Evolutionary conservation across 2,329 filamentous ascomycete genomes (phyloP).

Genomic region (Ophiocordyceps unilateralis): DNA sequence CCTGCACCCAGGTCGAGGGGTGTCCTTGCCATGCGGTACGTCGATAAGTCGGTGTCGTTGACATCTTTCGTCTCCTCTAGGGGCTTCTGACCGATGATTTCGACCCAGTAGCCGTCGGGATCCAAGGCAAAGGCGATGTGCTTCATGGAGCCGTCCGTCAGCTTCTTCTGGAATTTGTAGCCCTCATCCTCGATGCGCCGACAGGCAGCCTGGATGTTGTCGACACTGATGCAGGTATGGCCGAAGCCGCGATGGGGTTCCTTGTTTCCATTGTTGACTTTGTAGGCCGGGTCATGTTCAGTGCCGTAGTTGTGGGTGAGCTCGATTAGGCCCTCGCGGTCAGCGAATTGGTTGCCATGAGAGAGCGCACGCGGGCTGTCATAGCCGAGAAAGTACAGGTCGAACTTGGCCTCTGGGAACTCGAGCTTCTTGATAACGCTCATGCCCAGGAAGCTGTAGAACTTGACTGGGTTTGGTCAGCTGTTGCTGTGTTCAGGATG

Average conservation of each 20-base stretch:
- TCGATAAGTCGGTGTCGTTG: conserved; percentile 53
- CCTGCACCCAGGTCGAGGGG: not conserved
- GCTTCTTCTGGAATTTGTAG: conserved; percentile 89
- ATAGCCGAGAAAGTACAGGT: conserved; percentile 90
- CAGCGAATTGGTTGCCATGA: conserved; percentile 51
- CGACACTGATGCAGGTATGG: conserved; percentile 69
- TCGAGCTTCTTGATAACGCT: conserved; percentile 64
- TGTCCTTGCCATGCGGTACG: conserved; percentile 49
- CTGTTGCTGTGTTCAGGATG: not conserved
- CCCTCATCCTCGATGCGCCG: conserved; percentile 76
- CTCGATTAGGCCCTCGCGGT: conserved; percentile 82
- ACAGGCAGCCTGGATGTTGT: conserved; percentile 80
- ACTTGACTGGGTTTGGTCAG: conserved; percentile 43
- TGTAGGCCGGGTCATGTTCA: conserved; percentile 66
- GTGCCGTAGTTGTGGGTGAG: conserved; percentile 77
- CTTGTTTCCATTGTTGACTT: conserved; percentile 74
- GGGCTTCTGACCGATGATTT: conserved; percentile 58
- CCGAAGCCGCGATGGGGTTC: conserved; percentile 74
- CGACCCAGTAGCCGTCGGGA: conserved; percentile 77
- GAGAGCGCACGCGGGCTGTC: conserved; percentile 62
- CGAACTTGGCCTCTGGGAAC: conserved; percentile 79
- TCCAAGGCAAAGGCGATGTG: conserved; percentile 83
- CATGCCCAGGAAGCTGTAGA: conserved; percentile 88
- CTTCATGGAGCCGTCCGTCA: conserved; percentile 73
- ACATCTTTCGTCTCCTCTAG: conserved; percentile 56